A percentile compares a stretch with the other conserved stretches of the same genome.
Conservation (phyloP, 768 basidiomycete genomes). For the Auricularia sp. region DNA sequence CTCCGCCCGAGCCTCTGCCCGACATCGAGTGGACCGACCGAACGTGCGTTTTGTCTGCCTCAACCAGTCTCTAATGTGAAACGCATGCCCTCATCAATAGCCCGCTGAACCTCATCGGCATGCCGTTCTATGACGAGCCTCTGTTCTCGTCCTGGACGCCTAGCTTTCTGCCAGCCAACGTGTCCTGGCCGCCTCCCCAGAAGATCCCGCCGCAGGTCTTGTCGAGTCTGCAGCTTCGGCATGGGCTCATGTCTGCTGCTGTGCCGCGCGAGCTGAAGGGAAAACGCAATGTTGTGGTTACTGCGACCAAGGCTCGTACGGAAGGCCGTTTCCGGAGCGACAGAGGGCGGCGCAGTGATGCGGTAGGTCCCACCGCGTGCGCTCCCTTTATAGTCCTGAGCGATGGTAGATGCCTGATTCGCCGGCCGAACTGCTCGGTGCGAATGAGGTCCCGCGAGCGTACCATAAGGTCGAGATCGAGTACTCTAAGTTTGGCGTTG, state of each 20-base stretch:
- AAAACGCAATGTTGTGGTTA: constrained; percentile 63
- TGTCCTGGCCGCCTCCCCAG: constrained; percentile 55
- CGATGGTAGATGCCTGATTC: constrained; percentile 27
- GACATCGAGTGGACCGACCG: constrained; percentile 72
- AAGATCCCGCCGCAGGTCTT: constrained; percentile 76
- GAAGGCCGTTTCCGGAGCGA: constrained; percentile 82
- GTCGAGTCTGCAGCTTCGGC: constrained; percentile 72
- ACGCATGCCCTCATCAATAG: constrained; percentile 27
- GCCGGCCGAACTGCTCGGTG: constrained; percentile 40
- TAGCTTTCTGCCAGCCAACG: constrained; percentile 40
- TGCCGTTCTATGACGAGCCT: constrained; percentile 69
- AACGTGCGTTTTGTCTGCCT: constrained; percentile 39
- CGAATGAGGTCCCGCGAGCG: constrained; percentile 59
- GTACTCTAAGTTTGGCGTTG: constrained; percentile 96
- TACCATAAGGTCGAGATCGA: constrained; percentile 95
- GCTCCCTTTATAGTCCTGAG: background rate
- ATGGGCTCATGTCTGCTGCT: constrained; percentile 82
- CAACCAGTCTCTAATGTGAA: background rate
- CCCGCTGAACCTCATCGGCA: constrained; percentile 79
- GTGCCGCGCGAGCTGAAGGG: constrained; percentile 81
- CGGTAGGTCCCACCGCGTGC: constrained; percentile 26
- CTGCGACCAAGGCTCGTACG: constrained; percentile 37
- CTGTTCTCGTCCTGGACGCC: constrained; percentile 61
- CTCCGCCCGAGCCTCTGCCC: constrained; percentile 55
- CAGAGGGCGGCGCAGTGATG: constrained; percentile 37